These are phyloP conservation scores for Hyaloscypha variabilis DNA, from an alignment of 495 filamentous ascomycete genomes.

Conservation along the genomic window DNA sequence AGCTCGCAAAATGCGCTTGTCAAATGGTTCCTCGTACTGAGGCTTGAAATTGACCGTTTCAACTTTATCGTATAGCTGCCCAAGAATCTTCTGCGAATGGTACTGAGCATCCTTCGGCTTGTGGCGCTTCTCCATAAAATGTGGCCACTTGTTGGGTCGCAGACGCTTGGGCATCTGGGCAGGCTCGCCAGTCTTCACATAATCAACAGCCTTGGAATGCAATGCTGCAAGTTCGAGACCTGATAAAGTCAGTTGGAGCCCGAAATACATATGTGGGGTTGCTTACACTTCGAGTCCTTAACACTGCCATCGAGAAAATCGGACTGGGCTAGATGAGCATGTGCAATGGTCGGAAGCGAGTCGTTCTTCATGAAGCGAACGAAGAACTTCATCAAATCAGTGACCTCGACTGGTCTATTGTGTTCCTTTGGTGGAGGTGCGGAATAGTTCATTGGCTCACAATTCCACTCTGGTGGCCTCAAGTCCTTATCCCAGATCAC, in stretches of 20 bases:
- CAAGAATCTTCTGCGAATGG: slow-evolving; percentile 72
- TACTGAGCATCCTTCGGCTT: slow-evolving; percentile 57
- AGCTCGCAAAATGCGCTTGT: slow-evolving; percentile 71
- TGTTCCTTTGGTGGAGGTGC: slow-evolving; percentile 52
- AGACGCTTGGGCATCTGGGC: slow-evolving; percentile 68
- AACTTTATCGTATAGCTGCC: slow-evolving; percentile 76
- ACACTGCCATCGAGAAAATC: slow-evolving; percentile 67
- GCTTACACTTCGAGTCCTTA: slow-evolving; percentile 64
- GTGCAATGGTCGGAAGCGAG: slow-evolving; percentile 75
- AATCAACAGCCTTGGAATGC: slow-evolving; percentile 93
- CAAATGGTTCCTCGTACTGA: slow-evolving; percentile 69
- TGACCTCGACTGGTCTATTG: slow-evolving; percentile 59
- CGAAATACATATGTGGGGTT: neutral
- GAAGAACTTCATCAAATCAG: slow-evolving; percentile 82
- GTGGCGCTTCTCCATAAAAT: slow-evolving; percentile 84
- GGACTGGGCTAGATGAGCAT: slow-evolving; percentile 78
- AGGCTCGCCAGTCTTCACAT: slow-evolving; percentile 82
- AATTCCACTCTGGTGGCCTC: slow-evolving; percentile 68
- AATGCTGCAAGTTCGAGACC: slow-evolving; percentile 69
- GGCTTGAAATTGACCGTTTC: slow-evolving; percentile 66
- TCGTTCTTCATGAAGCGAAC: slow-evolving; percentile 95
- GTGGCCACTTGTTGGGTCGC: slow-evolving; percentile 67
- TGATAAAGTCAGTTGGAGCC: slow-evolving; percentile 37
- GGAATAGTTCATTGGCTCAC: slow-evolving; percentile 73
- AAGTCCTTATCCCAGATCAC: slow-evolving; percentile 89